Percentiles rank a stretch among this genome's conserved stretches.
These are phyloP conservation scores for Coffea eugenioides DNA, from an alignment of 257 asterid genomes.

Conservation along the genomic window DNA sequence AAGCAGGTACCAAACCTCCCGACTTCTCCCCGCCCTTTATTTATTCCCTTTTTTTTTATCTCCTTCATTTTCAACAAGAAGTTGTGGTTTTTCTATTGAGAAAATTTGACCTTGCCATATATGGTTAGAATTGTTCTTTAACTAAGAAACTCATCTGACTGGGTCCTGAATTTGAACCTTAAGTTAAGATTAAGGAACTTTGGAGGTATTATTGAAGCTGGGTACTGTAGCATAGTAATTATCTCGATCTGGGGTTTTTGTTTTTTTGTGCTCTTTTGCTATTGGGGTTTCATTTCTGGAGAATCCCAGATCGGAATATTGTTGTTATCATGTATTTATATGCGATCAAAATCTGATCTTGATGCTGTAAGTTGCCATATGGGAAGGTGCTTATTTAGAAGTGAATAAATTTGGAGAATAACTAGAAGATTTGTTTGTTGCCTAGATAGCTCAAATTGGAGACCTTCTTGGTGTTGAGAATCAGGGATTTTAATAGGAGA, in stretches of 20 bases:
- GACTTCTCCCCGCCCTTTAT: neutral
- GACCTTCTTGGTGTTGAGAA: constrained; percentile 3
- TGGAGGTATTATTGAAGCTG: constrained; percentile 6
- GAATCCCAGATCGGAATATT: constrained; percentile 15
- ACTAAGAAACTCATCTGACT: neutral
- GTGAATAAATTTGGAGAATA: neutral
- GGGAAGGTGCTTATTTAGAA: constrained; percentile 7
- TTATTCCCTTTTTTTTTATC: neutral
- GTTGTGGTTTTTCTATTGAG: neutral
- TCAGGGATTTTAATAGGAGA: constrained; percentile 11
- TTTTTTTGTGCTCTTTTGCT: neutral
- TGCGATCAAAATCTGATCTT: constrained; percentile 9
- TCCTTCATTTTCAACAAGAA: neutral
- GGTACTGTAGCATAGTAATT: constrained; percentile 4
- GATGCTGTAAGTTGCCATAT: constrained; percentile 11
- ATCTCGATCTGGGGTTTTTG: constrained; percentile 30
- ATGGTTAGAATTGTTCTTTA: neutral
- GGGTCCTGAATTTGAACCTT: neutral
- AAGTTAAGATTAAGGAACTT: neutral
- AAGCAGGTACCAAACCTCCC: neutral
- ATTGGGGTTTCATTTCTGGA: constrained; percentile 10
- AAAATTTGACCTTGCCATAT: neutral
- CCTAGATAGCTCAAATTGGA: constrained; percentile 3
- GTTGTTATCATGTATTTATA: neutral
- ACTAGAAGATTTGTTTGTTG: neutral